Evolutionary conservation across 352 stramenopile species (phyloP), one percentile per base, ranked within the genome.

Genomic region (Phytophthora podocarpi): DNA sequence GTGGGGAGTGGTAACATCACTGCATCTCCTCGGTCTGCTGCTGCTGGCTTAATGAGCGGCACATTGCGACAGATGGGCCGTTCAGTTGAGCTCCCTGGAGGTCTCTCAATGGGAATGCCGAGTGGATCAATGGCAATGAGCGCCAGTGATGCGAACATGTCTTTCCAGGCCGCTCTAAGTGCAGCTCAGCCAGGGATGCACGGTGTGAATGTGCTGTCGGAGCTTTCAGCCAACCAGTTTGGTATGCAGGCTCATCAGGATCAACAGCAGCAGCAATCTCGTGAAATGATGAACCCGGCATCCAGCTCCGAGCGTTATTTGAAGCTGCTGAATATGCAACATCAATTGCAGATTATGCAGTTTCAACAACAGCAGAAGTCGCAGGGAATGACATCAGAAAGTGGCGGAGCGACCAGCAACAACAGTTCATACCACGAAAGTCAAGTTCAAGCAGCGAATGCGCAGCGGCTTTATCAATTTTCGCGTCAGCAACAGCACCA

Each of bases 261-360:
- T 46, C 72, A 78, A 34, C 72, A 82, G 23, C 74, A 70, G 16
- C 54, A 78, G 18, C 62, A 70, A 16, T 67, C 67, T 13, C 60
- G 78, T n/a, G 80, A 88, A 40, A 74, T 80, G 53, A 66, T 76
- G 16, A 72, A 69, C 8, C 60, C 60, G 1, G 36, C 74, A 30
- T 72, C 80, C 5, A 93, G 79, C 48, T 83, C 85, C 8, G 80
- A 94, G 39, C 85, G 80, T 7, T 95, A 95, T 53, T 71, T 95
- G 39, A 91, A 91, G 59, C 70, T 95, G 26, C 65, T 93, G 12
- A 93, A 91, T 49, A 88, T 93, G 74, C 87, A 95, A 47, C 87
- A 95, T 42, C 87, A 95, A 63, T 59, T 95, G 20, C 87, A 95
- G 51, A 85, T 95, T 61, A 87, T 93, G 67, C 85, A 95, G 50